Base-by-base conservation (phyloP, 768 basidiomycete genomes). In the Auriscalpium vulgare region DNA sequence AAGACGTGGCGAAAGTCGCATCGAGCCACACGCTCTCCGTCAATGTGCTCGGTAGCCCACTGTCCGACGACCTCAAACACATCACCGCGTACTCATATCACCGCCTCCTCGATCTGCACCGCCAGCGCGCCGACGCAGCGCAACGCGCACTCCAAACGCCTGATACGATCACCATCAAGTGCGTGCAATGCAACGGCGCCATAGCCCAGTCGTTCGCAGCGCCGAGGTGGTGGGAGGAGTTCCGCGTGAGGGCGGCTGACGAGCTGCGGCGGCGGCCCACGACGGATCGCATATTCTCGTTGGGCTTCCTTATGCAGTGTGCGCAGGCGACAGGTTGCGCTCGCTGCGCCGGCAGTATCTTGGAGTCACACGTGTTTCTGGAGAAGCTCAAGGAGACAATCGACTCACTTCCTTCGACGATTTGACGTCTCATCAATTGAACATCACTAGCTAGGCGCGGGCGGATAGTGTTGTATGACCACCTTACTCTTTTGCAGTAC, bases 181-280 rank as follows among this genome's bases (percentile, higher is more conserved):
- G 88, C 68, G 78, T 82, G 71, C 80, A 84, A 58, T 89, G 85
- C 62, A 87, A 84, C 43, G 80, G 81, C 66, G 64, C 69, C 13
- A 68, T 65, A 55, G 73, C 72, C 59, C 72, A 75, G 2, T 69
- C 75, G 50, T 71, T 79, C 56, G 71, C 72, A 6, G 73, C 75
- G 6, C 87, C 88, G 19, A 78, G 76, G 66, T 88, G 86, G 87
- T 89, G 86, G 87, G 65, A 66, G 19, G 79, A 80, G 58, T 90
- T 80, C 62, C 76, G 79, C 66, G 75, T 65, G 65, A 64, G 71
- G 55, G 87, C 85, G 38, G 77, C 64, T 62, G 76, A 78, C 64
- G 87, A 88, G 64, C 68, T 89, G 55, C 68, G 69, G 23, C 63
- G 66, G 48, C 72, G 83, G 45, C 85, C 85, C 40, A 78, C 79